These are phyloP conservation scores for Hypholoma fasciculare DNA, from an alignment of 768 basidiomycete species.

Conservation along the genomic window DNA sequence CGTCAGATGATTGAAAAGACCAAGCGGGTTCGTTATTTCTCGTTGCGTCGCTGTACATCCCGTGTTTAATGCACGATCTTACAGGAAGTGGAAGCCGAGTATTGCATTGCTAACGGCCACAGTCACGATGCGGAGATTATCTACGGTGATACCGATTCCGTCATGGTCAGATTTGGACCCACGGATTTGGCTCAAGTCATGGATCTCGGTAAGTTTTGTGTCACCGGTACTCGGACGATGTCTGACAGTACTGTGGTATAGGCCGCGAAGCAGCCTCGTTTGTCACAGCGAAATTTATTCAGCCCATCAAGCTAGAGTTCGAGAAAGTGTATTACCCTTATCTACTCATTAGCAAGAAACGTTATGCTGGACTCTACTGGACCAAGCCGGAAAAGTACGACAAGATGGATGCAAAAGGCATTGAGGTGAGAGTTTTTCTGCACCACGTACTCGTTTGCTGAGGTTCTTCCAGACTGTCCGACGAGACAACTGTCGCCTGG, in stretches of 20 bases:
- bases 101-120: conserved; percentile 82
- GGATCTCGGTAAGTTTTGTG: conserved; percentile 69
- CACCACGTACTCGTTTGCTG: neutral
- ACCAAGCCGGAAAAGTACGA: conserved; percentile 93
- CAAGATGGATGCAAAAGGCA: conserved; percentile 99
- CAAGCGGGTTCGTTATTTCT: conserved; percentile 61
- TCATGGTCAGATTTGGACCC: conserved; percentile 97
- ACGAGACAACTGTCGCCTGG: conserved; percentile 97
- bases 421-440: conserved; percentile 65
- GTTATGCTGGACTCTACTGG: conserved; percentile 99
- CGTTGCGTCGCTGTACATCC: neutral
- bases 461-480: conserved; percentile 76
- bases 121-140: conserved; percentile 90
- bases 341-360: conserved; percentile 96
- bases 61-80: neutral
- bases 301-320: conserved; percentile 98
- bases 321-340: conserved; percentile 99
- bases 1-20: conserved; percentile 99
- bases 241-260: conserved; percentile 27
- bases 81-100: conserved; percentile 88
- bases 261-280: conserved; percentile 91
- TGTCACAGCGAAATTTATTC: conserved; percentile 88
- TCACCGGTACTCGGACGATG: neutral
- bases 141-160: conserved; percentile 98
- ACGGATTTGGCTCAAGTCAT: conserved; percentile 85